These are phyloP conservation scores for Cladosporium halotolerans DNA, from an alignment of 2,329 filamentous ascomycete genomes.

Conservation along the genomic window DNA sequence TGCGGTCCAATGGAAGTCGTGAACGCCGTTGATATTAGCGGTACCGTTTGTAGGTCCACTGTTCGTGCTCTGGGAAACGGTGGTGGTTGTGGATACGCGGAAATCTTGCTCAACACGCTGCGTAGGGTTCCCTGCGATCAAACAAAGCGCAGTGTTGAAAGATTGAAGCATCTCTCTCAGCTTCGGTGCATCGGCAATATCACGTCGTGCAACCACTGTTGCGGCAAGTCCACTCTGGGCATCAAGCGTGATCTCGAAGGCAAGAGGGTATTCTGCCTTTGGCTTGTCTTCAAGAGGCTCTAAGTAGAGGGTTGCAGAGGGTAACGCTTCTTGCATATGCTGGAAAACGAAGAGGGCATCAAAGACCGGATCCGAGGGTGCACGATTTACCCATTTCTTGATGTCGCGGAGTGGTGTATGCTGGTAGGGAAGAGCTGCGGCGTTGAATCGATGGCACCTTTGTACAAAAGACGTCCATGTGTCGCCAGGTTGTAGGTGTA, in stretches of 20 bases:
- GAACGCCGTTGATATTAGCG: conserved; percentile 19
- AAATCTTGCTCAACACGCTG: conserved; percentile 13
- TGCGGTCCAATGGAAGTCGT: conserved; percentile 53
- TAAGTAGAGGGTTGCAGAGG: not conserved
- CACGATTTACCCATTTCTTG: conserved; percentile 66
- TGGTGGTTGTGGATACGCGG: not conserved
- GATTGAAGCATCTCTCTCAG: conserved; percentile 37
- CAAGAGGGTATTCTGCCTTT: conserved; percentile 65
- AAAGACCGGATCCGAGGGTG: conserved; percentile 57
- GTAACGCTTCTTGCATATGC: not conserved
- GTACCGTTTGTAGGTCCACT: not conserved
- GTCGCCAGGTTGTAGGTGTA: conserved; percentile 38
- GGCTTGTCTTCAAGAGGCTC: conserved; percentile 20
- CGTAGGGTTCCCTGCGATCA: conserved; percentile 32
- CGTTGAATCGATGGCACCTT: conserved; percentile 65
- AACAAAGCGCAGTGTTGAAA: conserved; percentile 37
- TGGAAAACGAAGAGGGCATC: conserved; percentile 82
- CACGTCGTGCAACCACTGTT: conserved; percentile 54
- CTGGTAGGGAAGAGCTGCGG: conserved; percentile 63
- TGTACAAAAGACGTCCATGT: conserved; percentile 57
- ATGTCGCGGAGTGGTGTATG: conserved; percentile 74
- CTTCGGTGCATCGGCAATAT: conserved; percentile 32
- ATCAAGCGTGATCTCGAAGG: conserved; percentile 63
- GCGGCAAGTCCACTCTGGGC: conserved; percentile 45
- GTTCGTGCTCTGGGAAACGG: not conserved